A percentile compares a stretch with the other conserved stretches of the same genome.
Conservation (phyloP, 306 rosid genomes). For the Spatholobus suberectus region DNA sequence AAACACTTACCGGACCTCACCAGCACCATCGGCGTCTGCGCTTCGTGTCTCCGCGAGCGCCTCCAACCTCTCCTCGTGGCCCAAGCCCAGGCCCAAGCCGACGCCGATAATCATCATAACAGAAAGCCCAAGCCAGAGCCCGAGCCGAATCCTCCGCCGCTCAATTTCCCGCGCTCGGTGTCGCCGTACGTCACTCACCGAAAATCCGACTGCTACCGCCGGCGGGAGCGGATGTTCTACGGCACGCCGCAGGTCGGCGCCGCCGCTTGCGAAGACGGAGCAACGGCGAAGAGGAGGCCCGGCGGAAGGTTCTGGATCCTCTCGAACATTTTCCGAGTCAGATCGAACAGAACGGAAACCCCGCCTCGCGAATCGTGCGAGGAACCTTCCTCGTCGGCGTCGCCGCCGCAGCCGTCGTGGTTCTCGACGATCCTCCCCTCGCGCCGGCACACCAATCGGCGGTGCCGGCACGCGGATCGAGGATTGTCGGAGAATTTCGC, state of each 20-base stretch:
- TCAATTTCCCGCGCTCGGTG: slow-evolving; percentile 70
- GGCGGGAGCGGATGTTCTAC: slow-evolving; percentile 49
- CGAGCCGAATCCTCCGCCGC: slow-evolving; percentile 44
- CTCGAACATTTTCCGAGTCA: slow-evolving; percentile 49
- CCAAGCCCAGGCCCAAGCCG: slow-evolving; percentile 56
- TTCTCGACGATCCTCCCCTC: slow-evolving; percentile 51
- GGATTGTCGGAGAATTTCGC: background rate
- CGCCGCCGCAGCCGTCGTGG: slow-evolving; percentile 65
- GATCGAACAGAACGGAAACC: slow-evolving; percentile 56
- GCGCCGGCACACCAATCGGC: slow-evolving; percentile 50
- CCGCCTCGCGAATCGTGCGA: slow-evolving; percentile 43
- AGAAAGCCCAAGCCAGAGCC: slow-evolving; percentile 25
- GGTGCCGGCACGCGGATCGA: background rate
- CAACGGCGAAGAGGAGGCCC: slow-evolving; percentile 51
- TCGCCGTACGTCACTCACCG: slow-evolving; percentile 70
- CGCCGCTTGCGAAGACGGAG: slow-evolving; percentile 5
- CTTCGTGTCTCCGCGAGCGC: slow-evolving; percentile 90
- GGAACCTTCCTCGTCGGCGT: slow-evolving; percentile 36
- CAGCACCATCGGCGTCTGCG: slow-evolving; percentile 83
- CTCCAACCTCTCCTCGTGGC: slow-evolving; percentile 59
- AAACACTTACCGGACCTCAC: slow-evolving; percentile 69
- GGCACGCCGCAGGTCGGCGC: slow-evolving; percentile 66
- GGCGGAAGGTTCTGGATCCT: slow-evolving; percentile 58
- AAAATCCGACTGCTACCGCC: slow-evolving; percentile 55
- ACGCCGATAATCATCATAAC: background rate